Base-by-base conservation (phyloP, 2,329 filamentous ascomycete genomes). In the Ceratocystis harringtonii region DNA sequence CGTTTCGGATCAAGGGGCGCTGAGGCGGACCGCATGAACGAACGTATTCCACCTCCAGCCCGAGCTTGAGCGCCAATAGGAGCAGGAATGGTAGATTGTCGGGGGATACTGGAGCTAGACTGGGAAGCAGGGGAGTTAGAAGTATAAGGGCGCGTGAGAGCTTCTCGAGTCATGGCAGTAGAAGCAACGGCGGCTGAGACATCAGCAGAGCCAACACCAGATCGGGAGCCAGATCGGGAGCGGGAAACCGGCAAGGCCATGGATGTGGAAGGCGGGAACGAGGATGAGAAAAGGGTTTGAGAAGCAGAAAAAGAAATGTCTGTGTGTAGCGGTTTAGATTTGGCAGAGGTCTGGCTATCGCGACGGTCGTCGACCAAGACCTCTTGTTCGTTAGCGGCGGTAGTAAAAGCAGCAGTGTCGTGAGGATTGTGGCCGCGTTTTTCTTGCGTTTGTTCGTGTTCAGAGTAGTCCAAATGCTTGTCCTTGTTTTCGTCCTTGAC, bases 1-100 rank as follows among this genome's bases (percentile, higher is more conserved):
- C 41, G 45, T 44, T 64, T 65, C 32, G 66, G 63, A 43, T 67
- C 66, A 28, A 65, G 60, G 10, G 66, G 66, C 22, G 58, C 66
- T 22, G 66, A 67, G 15, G 66, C 66, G 36, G 62, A 67, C 25
- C 66, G 66, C 48, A 61, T 63, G 19, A 48, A 30, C 15, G 44
- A 43, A 4, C 63, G 60, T 48, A 17, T 43, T 25, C 22, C 52
- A 25, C 43, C 36, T 28, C 45, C 36, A 19, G 55, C 63, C 10
- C 62, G 44, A 6, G 44, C 48, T 45, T 60, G 61, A 19, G 60
- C 25, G 25, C 63, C 58, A 30, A 67, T 43, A 41, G 66, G 66
- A 22, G 45, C 19, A 8, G 66, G 66, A 58, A 67, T 67, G n/a
- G 57, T 61, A 25, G 66, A 63, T 15, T 64, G 63, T 22, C 62